phyloP scores from a whole-genome alignment of 179 eudicot species.

The Beta macrorhiza region DNA sequence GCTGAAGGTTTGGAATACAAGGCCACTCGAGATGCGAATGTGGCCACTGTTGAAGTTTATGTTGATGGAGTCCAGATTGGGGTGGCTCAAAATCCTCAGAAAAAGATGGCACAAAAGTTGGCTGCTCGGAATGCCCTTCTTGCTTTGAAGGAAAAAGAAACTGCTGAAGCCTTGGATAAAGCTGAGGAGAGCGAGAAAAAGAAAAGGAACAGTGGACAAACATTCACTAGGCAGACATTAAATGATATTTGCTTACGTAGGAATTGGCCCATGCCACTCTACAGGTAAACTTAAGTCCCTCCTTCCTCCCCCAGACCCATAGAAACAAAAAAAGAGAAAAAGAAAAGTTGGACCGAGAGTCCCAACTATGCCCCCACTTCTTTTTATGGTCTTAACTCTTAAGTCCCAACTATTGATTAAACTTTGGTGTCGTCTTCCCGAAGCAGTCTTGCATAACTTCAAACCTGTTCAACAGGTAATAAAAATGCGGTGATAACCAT shows the following conservation, averaged over 20 bases:
- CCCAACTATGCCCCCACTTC: too few relatives aligned
- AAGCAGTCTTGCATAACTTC: too few relatives aligned
- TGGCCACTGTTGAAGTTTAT: constrained; percentile 93
- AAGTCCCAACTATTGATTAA: too few relatives aligned
- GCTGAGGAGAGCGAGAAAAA: constrained; percentile 61
- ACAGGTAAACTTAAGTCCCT: constrained; percentile 49
- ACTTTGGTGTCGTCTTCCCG: too few relatives aligned
- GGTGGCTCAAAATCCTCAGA: constrained; percentile 90
- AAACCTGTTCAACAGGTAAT: too few relatives aligned
- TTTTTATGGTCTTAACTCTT: too few relatives aligned
- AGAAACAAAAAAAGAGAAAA: too few relatives aligned
- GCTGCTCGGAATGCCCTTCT: constrained; percentile 94
- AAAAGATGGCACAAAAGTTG: constrained; percentile 98
- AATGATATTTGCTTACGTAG: constrained; percentile 94
- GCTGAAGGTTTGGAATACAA: constrained; percentile 98
- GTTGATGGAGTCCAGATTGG: constrained; percentile 93
- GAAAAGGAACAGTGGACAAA: constrained; percentile 57
- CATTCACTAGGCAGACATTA: constrained; percentile 92
- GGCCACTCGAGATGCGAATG: constrained; percentile 77
- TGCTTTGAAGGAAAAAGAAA: constrained; percentile 75
- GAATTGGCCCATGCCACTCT: constrained; percentile 99
- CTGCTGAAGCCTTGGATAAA: constrained; percentile 52
- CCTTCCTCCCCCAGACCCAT: not conserved
- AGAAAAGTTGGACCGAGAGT: too few relatives aligned
- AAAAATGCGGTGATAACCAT: not conserved